A percentile compares a stretch with the other conserved stretches of the same genome.
Conservation (phyloP, 176 grass and related monocot species). For the Oryza coarctata region DNA sequence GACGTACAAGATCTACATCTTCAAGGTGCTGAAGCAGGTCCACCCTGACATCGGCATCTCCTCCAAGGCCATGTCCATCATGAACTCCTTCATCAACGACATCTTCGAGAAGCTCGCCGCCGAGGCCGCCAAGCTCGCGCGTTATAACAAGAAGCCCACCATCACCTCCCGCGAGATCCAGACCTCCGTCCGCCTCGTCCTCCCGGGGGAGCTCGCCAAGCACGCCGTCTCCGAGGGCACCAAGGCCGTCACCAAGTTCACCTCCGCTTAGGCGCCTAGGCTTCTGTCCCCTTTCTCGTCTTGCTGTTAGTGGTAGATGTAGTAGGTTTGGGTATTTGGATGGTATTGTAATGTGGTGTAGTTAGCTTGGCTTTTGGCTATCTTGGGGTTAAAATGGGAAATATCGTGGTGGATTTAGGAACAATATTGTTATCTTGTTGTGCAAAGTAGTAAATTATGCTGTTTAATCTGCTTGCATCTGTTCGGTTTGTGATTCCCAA, state of each 20-base stretch:
- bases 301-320: neutral
- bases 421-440: neutral
- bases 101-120: slow-evolving; percentile 55
- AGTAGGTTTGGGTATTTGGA: neutral
- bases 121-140: slow-evolving; percentile 32
- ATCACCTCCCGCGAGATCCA: slow-evolving; percentile 67
- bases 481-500: no score
- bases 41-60: slow-evolving; percentile 72
- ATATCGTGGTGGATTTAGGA: neutral
- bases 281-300: neutral
- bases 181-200: slow-evolving; percentile 55
- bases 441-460: neutral
- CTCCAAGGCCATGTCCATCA: slow-evolving; percentile 54
- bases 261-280: neutral
- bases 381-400: neutral
- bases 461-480: neutral
- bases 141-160: slow-evolving; percentile 71
- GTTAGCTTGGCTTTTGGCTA: neutral
- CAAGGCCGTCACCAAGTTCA: slow-evolving; percentile 39
- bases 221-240: slow-evolving; percentile 67
- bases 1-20: slow-evolving; percentile 87
- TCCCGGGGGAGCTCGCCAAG: slow-evolving; percentile 62
- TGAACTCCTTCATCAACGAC: slow-evolving; percentile 61
- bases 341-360: neutral
- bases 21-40: slow-evolving; percentile 80